Percentiles rank a stretch among this genome's conserved stretches.
phyloP scores from a whole-genome alignment of 305 asterid genomes.

The Euphrasia arctica region DNA sequence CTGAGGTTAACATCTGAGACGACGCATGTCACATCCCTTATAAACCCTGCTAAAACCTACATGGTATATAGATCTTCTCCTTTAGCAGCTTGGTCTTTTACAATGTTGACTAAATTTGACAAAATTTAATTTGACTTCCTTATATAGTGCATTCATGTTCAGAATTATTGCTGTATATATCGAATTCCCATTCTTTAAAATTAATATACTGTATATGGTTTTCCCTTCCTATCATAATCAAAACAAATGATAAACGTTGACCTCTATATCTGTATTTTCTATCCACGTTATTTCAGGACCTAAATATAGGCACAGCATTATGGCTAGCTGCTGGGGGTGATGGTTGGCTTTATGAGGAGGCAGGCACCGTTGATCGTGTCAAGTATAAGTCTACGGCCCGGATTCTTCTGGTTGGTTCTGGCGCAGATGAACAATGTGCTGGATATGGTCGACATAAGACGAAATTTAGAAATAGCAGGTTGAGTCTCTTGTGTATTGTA shows the following conservation, averaged over 20 bases:
- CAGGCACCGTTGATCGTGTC: slow-evolving; percentile 27
- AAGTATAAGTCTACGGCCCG: slow-evolving; percentile 68
- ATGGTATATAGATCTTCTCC: slow-evolving; percentile 50
- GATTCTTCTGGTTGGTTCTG: slow-evolving; percentile 93
- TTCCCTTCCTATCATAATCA: not conserved
- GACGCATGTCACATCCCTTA: slow-evolving; percentile 79
- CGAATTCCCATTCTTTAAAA: not conserved
- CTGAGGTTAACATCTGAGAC: slow-evolving; percentile 59
- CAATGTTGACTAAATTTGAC: not conserved
- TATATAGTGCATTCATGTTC: not conserved
- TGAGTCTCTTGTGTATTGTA: slow-evolving; percentile 7
- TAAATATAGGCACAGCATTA: slow-evolving; percentile 88
- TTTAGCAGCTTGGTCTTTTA: not conserved
- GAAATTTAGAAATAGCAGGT: slow-evolving; percentile 82
- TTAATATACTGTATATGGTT: not conserved
- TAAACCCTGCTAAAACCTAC: slow-evolving; percentile 87
- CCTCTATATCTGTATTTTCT: not conserved
- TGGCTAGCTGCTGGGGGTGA: slow-evolving; percentile 96
- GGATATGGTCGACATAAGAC: slow-evolving; percentile 98
- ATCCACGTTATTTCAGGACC: slow-evolving; percentile 54
- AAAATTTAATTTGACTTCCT: not conserved
- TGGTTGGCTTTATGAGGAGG: slow-evolving; percentile 61
- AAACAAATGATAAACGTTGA: not conserved
- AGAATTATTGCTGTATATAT: not conserved
- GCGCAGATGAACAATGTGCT: slow-evolving; percentile 99